Conservation (phyloP, 345 rosid genomes). For the Salix viminalis region DNA sequence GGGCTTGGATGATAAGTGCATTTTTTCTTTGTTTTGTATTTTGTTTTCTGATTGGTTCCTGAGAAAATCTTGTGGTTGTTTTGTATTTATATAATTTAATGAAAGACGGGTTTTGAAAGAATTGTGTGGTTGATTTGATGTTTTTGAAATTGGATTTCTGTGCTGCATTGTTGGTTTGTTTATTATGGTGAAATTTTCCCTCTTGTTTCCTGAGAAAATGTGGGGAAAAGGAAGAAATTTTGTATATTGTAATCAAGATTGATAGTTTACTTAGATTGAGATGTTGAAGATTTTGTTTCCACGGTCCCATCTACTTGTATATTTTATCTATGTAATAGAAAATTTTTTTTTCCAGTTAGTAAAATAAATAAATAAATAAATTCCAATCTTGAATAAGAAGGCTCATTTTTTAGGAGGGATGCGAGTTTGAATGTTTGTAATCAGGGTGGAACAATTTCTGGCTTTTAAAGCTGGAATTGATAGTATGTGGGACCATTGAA, state of each 20-base stretch:
- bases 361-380: not conserved
- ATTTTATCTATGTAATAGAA: not conserved
- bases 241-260: not conserved
- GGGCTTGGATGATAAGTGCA: not conserved
- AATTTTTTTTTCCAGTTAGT: not conserved
- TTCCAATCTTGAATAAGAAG: not conserved
- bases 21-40: not conserved
- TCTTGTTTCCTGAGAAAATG: not conserved
- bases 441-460: not conserved
- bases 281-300: not conserved
- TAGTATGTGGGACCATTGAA: conserved; percentile 11
- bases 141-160: not conserved
- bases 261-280: not conserved
- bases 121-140: not conserved
- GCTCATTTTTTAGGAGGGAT: not conserved
- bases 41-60: conserved; percentile 2
- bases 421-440: not conserved
- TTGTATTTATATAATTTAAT: not conserved
- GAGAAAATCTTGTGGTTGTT: conserved; percentile 5
- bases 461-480: not conserved
- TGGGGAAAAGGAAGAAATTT: not conserved
- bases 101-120: not conserved
- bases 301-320: not conserved
- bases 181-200: not conserved
- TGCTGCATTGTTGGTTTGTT: not conserved